Conservation (phyloP, 352 stramenopile species). For the Globisporangium barbulae region DNA sequence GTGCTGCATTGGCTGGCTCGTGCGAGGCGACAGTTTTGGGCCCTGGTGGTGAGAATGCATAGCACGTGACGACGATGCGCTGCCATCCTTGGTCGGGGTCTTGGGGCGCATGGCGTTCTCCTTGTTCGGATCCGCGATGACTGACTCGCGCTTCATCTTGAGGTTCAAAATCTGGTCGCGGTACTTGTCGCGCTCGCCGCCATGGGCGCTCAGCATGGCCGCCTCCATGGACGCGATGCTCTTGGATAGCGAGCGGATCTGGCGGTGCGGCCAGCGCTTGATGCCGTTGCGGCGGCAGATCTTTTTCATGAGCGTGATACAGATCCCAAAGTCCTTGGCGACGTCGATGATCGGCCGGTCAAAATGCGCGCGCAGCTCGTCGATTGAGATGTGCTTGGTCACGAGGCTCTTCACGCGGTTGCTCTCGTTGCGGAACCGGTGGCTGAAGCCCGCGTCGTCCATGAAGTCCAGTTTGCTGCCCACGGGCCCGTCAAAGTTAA, state of each 20-base stretch:
- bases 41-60: constrained; percentile 1
- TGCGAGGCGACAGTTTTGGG: constrained; percentile 25
- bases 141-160: constrained; percentile 80
- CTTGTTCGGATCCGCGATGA: constrained; percentile 87
- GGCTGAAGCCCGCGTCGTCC: constrained; percentile 70
- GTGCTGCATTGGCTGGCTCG: constrained; percentile 14
- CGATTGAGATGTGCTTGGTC: constrained; percentile 88
- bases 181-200: constrained; percentile 80
- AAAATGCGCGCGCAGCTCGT: constrained; percentile 82
- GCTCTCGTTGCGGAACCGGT: constrained; percentile 79
- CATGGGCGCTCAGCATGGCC: constrained; percentile 80
- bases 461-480: constrained; percentile 75
- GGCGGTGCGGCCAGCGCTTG: constrained; percentile 65
- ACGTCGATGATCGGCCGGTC: constrained; percentile 87
- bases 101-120: constrained; percentile 52
- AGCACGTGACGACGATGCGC: neutral
- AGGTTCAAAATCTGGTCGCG: constrained; percentile 81
- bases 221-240: constrained; percentile 88
- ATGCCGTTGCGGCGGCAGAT: constrained; percentile 68
- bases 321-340: constrained; percentile 89
- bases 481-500: constrained; percentile 69
- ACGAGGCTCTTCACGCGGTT: constrained; percentile 86
- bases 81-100: constrained; percentile 23
- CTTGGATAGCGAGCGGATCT: constrained; percentile 82
- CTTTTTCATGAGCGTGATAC: constrained; percentile 89